These are phyloP conservation scores for Angophora floribunda DNA, from an alignment of 345 rosid species.

Conservation along the genomic window DNA sequence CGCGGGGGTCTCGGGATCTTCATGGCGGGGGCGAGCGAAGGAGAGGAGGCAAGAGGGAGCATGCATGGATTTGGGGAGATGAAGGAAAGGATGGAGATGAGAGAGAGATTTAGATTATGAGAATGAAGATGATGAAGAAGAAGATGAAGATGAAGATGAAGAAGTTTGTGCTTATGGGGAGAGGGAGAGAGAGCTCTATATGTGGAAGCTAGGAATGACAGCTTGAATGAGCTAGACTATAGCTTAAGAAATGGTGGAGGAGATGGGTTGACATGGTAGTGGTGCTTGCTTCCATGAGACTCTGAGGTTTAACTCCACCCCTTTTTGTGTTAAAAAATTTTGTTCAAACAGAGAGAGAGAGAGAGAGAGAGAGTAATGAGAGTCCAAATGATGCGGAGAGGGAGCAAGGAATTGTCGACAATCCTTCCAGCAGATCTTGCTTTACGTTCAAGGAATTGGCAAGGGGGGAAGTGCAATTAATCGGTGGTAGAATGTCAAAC, in stretches of 20 bases:
- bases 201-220: background rate
- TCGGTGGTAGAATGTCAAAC: slow-evolving; percentile 28
- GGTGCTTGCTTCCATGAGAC: slow-evolving; percentile 29
- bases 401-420: slow-evolving; percentile 18
- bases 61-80: background rate
- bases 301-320: background rate
- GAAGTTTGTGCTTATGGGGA: background rate
- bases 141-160: background rate
- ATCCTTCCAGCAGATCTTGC: slow-evolving; percentile 38
- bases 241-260: slow-evolving; percentile 7
- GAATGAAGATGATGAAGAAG: background rate
- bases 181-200: background rate
- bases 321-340: background rate
- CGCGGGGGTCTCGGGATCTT: background rate
- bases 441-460: slow-evolving; percentile 56
- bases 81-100: background rate
- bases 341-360: background rate
- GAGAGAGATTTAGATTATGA: background rate
- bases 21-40: background rate
- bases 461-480: background rate
- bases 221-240: slow-evolving; percentile 5
- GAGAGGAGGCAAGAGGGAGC: background rate
- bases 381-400: slow-evolving; percentile 25
- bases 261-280: slow-evolving; percentile 1
- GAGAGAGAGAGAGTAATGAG: background rate